phyloP scores from a whole-genome alignment of 768 basidiomycete genomes.

The Coprinellus aureogranulatus region DNA sequence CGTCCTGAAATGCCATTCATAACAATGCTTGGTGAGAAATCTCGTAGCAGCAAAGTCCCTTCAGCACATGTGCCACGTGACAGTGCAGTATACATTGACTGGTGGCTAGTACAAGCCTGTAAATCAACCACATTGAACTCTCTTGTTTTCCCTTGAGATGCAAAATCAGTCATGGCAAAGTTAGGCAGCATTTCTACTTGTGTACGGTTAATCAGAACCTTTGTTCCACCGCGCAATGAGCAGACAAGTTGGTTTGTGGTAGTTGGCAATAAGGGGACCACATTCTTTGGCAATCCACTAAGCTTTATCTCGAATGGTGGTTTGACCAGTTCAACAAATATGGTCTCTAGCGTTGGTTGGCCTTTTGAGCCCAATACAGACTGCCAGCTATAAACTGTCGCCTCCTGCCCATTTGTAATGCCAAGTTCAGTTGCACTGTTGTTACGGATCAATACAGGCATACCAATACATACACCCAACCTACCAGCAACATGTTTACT shows the following conservation, averaged over 20 bases:
- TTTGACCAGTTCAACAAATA: conserved; percentile 27
- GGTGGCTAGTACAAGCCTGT: conserved; percentile 14
- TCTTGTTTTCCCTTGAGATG: conserved; percentile 31
- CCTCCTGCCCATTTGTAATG: conserved; percentile 36
- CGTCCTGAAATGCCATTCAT: conserved; percentile 23
- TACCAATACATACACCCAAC: conserved; percentile 26
- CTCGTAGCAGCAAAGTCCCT: conserved; percentile 29
- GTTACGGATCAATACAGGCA: conserved; percentile 32
- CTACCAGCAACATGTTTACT: conserved; percentile 24
- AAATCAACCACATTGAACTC: conserved; percentile 28
- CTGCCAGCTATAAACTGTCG: conserved; percentile 23
- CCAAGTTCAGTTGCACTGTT: conserved; percentile 32
- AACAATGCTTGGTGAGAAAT: conserved; percentile 19
- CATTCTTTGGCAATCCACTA: conserved; percentile 26
- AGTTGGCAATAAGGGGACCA: conserved; percentile 22
- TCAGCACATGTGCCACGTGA: conserved; percentile 26
- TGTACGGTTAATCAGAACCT: conserved; percentile 12
- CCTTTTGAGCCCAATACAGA: conserved; percentile 7
- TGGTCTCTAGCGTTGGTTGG: conserved; percentile 19
- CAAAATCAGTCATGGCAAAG: conserved; percentile 36
- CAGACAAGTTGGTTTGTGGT: neutral
- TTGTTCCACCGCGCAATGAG: conserved; percentile 9
- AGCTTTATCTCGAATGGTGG: conserved; percentile 22
- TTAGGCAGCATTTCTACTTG: conserved; percentile 26
- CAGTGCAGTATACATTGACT: conserved; percentile 27